Base-by-base conservation (phyloP, 2,329 filamentous ascomycete genomes). In the Alternaria dauci region DNA sequence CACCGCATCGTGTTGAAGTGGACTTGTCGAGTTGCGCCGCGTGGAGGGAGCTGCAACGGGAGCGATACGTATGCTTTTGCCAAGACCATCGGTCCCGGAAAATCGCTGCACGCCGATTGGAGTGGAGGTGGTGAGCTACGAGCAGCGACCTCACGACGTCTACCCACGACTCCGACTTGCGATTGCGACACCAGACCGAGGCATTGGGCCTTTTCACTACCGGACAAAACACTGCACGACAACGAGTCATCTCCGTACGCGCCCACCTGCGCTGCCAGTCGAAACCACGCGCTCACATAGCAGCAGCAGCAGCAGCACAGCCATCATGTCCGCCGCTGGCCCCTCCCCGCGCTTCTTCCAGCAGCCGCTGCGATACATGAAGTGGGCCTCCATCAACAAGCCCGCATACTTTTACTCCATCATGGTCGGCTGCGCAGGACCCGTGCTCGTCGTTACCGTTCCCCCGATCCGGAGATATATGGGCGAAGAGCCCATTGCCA, bases 361-460 rank as follows among this genome's bases (percentile, higher is more conserved):
- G 69, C 86, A 87, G 61, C 95, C 95, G 67, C 75, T 96, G 78
- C 89, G 89, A 73, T 98, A 97, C 88, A 82, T 91, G 74, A 90
- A 90, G 81, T 98, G 94, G 93, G 89, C 93, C 54, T 86, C 91
- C 52, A 90, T 93, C 82, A 90, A 95, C 81, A 91, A 91, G 79
- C 95, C 95, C 52, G 93, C 93, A 61, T 91, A 93, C 83, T 96
- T 97, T 86, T 98, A 89, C 87, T 93, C 92, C 72, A 83, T 92
- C 74, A 76, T 92, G 59, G 82, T 98, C 68, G 94, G 92, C 70
- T 83, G 81, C 66, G 73, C 88, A 56, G 93, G 93, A 11, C 95
- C 94, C 36, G 79, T 91, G 58, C 82, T 87, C 59, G 82, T 96
- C 65, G 79, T 90, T 61, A 84, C 86, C 58, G 89, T 92, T 1